Evolutionary conservation across 1,284 basidiomycete genomes (phyloP).

Genomic region (Athelia psychrophila): DNA sequence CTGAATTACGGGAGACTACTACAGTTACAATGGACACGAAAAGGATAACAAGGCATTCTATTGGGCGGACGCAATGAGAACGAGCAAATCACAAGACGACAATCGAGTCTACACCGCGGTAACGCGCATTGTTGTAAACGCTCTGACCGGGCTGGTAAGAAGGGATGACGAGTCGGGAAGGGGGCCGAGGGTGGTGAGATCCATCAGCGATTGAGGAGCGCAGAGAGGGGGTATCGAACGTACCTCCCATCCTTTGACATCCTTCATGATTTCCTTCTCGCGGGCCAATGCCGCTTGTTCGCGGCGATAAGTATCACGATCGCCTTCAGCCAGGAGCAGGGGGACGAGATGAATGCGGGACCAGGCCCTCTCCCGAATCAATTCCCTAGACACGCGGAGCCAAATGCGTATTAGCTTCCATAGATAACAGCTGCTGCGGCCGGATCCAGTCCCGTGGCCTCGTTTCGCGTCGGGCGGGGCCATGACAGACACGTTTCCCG

Average conservation of each 20-base stretch:
- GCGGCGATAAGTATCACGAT: conserved; percentile 87
- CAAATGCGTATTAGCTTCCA: conserved; percentile 36
- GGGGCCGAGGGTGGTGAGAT: conserved; percentile 16
- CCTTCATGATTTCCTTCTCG: conserved; percentile 95
- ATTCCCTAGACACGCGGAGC: conserved; percentile 64
- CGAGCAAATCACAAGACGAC: conserved; percentile 49
- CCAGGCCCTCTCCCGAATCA: conserved; percentile 93
- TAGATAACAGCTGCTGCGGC: conserved; percentile 41
- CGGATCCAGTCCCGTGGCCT: conserved; percentile 60
- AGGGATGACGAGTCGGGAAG: conserved; percentile 9
- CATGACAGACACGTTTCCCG: conserved; percentile 53
- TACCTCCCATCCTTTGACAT: conserved; percentile 94
- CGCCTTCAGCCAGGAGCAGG: conserved; percentile 87
- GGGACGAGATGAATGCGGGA: conserved; percentile 95
- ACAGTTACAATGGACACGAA: too few species aligned
- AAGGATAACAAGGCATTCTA: too few species aligned
- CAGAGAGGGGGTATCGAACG: conserved; percentile 32
- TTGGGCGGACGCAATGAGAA: conserved; percentile 13
- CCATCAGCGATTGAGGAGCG: conserved; percentile 22
- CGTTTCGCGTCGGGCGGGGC: conserved; percentile 60
- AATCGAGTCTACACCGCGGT: conserved; percentile 64
- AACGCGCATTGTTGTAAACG: conserved; percentile 84
- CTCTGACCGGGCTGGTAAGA: conserved; percentile 66
- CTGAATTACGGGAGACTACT: too few species aligned
- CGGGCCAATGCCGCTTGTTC: conserved; percentile 76